Evolutionary conservation across 2,329 filamentous ascomycete genomes (phyloP), one percentile per base, ranked within the genome.

Genomic region (Chalara sp.): DNA sequence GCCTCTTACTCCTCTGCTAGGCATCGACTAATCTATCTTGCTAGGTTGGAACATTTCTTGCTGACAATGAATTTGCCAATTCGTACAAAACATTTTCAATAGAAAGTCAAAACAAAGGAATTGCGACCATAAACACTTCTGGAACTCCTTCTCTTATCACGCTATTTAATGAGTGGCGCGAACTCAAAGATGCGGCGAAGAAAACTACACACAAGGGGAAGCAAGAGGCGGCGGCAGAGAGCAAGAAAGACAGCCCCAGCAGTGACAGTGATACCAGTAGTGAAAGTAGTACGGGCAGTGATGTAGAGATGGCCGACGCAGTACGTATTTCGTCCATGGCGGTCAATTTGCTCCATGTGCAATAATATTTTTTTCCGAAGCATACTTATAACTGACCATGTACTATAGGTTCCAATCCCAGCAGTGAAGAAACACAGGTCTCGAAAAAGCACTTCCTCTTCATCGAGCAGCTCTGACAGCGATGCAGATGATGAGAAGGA

Each of bases 11-110:
- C n/a, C n/a, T 21, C 21, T 21, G 8, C 8, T n/a, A 37, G 8
- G n/a, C 35, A 37, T 37, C 4, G 8, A n/a, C 35, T 37, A 37
- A 37, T 37, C n/a, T n/a, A 37, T n/a, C 8, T 10, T 37, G 8
- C 35, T 37, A 37, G 35, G 35, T 37, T n/a, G 80, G 81, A 55
- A 68, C 70, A 28, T 90, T 89, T 66, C 74, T 90, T 46, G 75
- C 76, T 41, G 76, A 84, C 44, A 76, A 86, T 65, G 78, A 80
- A n/a, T 86, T 87, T 61, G 67, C 74, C 45, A 73, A 74, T 52
- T 79, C 86, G 44, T 78, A 78, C 61, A 71, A 75, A 53, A 77
- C 80, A 5, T 84, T 89, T 62, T 72, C 74, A 59, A 80, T 83
- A 63, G 81, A 89, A 63, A 73, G 76, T 69, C 63, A 74, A 71